Conservation (phyloP, 2,329 filamentous ascomycete species). For the Penicillium italicum region DNA sequence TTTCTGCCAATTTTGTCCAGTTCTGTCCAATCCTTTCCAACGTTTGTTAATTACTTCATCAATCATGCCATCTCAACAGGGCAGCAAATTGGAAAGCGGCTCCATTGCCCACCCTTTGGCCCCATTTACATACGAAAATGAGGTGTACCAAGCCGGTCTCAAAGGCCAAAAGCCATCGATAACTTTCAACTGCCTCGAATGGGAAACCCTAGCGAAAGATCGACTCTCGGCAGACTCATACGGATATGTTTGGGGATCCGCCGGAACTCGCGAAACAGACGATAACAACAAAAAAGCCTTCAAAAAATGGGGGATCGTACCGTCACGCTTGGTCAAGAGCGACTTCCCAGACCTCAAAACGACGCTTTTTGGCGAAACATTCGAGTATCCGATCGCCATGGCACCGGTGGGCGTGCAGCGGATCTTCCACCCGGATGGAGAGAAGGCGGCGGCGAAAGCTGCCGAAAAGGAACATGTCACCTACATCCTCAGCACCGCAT, state of each 20-base stretch:
- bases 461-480: conserved; percentile 59
- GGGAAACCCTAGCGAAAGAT: conserved; percentile 52
- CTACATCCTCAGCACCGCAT: conserved; percentile 64
- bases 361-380: conserved; percentile 50
- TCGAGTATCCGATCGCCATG: conserved; percentile 55
- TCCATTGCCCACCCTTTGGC: not conserved
- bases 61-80: not conserved
- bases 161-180: conserved; percentile 47
- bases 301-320: conserved; percentile 27
- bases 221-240: conserved; percentile 50
- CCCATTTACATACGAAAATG: conserved; percentile 30
- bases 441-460: conserved; percentile 59
- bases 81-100: not conserved
- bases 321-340: conserved; percentile 27
- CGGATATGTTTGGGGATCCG: conserved; percentile 58
- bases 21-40: no score
- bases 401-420: conserved; percentile 67
- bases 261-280: conserved; percentile 38
- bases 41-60: not conserved
- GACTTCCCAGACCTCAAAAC: conserved; percentile 47
- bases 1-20: not conserved
- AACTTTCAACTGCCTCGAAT: conserved; percentile 55
- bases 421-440: conserved; percentile 62
- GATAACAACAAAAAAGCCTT: conserved; percentile 32
- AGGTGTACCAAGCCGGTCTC: conserved; percentile 49